Evolutionary conservation across 2,329 filamentous ascomycete species (phyloP), one percentile per base, ranked within the genome.

Genomic region (Cladosporium sphaerospermum): DNA sequence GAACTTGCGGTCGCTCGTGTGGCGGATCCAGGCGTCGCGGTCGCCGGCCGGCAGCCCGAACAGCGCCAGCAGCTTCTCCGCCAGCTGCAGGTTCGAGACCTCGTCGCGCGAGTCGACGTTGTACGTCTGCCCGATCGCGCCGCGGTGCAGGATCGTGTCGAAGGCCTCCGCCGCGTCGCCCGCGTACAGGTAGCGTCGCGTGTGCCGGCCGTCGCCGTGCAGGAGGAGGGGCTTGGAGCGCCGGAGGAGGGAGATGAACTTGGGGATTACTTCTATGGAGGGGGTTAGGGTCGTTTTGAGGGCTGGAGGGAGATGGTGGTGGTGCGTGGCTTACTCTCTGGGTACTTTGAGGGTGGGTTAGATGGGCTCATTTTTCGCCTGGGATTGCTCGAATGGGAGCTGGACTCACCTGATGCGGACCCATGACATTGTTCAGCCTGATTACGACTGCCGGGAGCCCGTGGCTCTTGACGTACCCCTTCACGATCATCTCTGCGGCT

Each of bases 381-480:
- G 23, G 5, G 23, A 28, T 28, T 28, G 23, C 23, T 28, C 23
- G 23, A 28, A 28, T 28, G 23, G 23, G 23, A 28, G 23, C 23
- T 13, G 18, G 8, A 71, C 85, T 70, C 72, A 90, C 87, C 67
- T 92, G 88, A 65, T 91, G 86, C 18, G 88, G 88, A 0, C 88
- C 88, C 63, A 91, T 93, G 31, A 92, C 86, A 63, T 93, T 92
- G 73, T 92, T 92, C 67, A 86, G 86, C 46, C 88, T 79, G 28
- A 91, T 85, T 61, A 91, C 88, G 58, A 92, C 88, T 48, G 83
- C 81, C 1, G 88, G 88, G 10, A 93, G 76, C 68, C 86, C 86
- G 75, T 90, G 91, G 69, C 84, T 88, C 73, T 88, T 89, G 66
- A 85, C 80, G 67, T 91, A 93, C n/a, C 87, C 88, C 67, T 86